Conservation (phyloP, 2,329 filamentous ascomycete species). For the Acrodontium crateriforme region DNA sequence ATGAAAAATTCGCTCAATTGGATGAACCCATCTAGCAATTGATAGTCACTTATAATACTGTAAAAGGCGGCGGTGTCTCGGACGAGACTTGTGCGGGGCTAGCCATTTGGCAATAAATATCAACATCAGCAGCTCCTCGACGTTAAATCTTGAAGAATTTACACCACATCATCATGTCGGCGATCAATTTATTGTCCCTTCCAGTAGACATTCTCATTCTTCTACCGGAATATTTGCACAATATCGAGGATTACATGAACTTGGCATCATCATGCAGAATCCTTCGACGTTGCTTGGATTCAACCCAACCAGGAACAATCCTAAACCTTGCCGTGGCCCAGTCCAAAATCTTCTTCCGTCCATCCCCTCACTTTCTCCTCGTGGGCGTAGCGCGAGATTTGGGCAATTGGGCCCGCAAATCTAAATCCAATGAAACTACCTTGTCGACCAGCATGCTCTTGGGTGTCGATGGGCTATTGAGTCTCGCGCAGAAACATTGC, state of each 20-base stretch:
- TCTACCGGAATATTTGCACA: conserved; percentile 12
- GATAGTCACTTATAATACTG: too few relatives aligned
- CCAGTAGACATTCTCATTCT: conserved; percentile 10
- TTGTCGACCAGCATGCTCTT: conserved; percentile 13
- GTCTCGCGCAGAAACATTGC: conserved; percentile 17
- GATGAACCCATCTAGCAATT: too few relatives aligned
- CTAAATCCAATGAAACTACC: conserved; percentile 9
- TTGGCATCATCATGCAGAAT: conserved; percentile 17
- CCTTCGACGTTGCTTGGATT: conserved; percentile 12
- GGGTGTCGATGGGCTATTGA: conserved; percentile 21
- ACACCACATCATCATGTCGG: too few relatives aligned
- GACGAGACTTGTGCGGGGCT: too few relatives aligned
- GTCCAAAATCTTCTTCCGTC: conserved; percentile 23
- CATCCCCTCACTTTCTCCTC: conserved; percentile 24
- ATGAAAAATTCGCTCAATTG: too few relatives aligned
- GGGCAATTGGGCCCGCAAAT: conserved; percentile 21
- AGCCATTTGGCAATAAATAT: too few relatives aligned
- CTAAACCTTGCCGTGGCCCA: conserved; percentile 21
- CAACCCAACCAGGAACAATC: conserved; percentile 15
- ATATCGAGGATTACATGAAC: conserved; percentile 23
- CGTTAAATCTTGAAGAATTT: too few relatives aligned
- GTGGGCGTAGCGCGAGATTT: conserved; percentile 21
- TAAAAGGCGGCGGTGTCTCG: too few relatives aligned
- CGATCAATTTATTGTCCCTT: conserved; percentile 6
- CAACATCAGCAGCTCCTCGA: too few relatives aligned